Conservation (phyloP, 306 rosid species). For the Urtica urens region DNA sequence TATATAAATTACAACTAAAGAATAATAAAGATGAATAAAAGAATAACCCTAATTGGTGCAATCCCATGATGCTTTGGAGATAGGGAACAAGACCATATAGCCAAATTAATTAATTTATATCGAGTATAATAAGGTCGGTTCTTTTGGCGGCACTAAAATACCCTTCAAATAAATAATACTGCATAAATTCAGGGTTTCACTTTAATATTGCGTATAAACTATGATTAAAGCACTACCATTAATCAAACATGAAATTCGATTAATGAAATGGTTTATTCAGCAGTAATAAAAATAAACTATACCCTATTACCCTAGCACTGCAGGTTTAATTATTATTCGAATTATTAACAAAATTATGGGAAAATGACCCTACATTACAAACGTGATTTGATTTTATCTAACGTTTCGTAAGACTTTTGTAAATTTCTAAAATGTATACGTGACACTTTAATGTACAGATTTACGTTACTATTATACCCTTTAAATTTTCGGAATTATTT, state of each 20-base stretch:
- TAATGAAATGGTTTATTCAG: too few relatives aligned
- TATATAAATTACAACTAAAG: background rate
- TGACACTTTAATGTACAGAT: too few relatives aligned
- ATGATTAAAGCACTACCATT: conserved; percentile 4
- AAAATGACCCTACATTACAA: too few relatives aligned
- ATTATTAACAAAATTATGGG: too few relatives aligned
- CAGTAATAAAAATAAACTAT: too few relatives aligned
- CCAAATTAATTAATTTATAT: background rate
- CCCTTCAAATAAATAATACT: background rate
- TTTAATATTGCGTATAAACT: background rate
- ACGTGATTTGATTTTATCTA: too few relatives aligned
- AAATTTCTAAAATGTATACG: too few relatives aligned
- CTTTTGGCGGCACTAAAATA: conserved; percentile 15
- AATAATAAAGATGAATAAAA: background rate
- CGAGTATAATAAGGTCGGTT: conserved; percentile 15
- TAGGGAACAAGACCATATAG: conserved; percentile 15
- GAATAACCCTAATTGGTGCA: background rate
- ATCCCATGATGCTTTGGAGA: conserved; percentile 15
- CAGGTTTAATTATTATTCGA: too few relatives aligned
- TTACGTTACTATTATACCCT: too few relatives aligned
- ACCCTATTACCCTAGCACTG: too few relatives aligned
- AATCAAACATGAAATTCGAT: background rate
- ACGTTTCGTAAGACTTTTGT: too few relatives aligned
- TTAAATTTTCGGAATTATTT: too few relatives aligned
- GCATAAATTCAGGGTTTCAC: conserved; percentile 10